Base-by-base conservation (phyloP, 208 protist species). In the Crithidia fasciculata region DNA sequence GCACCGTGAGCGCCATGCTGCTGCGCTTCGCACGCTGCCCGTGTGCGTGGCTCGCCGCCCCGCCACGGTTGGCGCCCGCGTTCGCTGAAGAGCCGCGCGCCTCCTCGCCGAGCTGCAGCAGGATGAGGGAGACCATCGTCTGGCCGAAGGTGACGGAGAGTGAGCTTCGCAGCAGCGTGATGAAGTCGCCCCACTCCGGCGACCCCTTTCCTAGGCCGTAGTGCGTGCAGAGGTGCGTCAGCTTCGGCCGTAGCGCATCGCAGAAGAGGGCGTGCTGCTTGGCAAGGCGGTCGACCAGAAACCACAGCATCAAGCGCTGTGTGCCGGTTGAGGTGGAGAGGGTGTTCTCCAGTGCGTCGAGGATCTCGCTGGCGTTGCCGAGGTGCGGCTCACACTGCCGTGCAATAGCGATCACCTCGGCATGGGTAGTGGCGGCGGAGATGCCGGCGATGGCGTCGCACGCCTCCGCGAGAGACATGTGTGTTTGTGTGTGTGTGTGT, bases 261-360 rank as follows among this genome's bases (percentile, higher is more conserved):
- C 95, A 69, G 69, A 95, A 93, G 18, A 90, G 78, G 12, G 41
- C 58, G 75, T 95, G 90, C 66, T 95, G 90, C 77, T 97, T 97
- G 0, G 86, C 87, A 5, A 97, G 82, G 4, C 84, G 78, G 67
- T 97, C 93, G 19, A 97, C 80, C n/a, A 97, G 86, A 59, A 90
- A 83, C 93, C 93, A 97, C 67, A 95, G 74, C 58, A 85, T 76
- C 37, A 97, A 78, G 16, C 84, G 79, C 69, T 92, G 84, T 2
- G 50, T 40, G 2, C 77, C 84, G 2, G 82, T 66, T 2, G 90
- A 82, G 18, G 83, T 84, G 36, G 83, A 80, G 9, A 97, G 74
- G 3, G 86, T 73, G 63, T 93, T 95, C 53, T 94, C 90, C 5
- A 94, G 71, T 0, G 89, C 79, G 44, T 97, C 93, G 7, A 95